These are phyloP conservation scores for Hyphodiscus hymeniophilus DNA, from an alignment of 495 filamentous ascomycete species.

Conservation along the genomic window DNA sequence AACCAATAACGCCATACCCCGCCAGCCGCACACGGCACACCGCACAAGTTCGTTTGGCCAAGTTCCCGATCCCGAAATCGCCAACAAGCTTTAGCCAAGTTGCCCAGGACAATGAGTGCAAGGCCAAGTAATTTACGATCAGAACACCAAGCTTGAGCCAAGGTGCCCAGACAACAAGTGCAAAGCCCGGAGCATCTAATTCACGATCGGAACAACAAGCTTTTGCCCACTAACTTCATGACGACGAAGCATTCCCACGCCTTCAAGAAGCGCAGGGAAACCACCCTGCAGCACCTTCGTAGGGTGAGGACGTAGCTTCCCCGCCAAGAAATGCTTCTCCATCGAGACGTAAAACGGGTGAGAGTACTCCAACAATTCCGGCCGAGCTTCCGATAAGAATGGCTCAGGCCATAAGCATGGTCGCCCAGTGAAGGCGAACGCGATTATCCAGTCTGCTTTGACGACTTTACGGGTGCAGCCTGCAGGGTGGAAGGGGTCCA, in stretches of 20 bases:
- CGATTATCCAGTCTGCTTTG: conserved; percentile 26
- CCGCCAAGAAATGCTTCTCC: conserved; percentile 8
- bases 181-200: too few species aligned
- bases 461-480: conserved; percentile 12
- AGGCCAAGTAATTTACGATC: too few species aligned
- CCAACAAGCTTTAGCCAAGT: too few species aligned
- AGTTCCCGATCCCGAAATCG: too few species aligned
- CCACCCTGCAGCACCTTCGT: conserved; percentile 15
- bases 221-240: conserved; percentile 17
- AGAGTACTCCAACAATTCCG: not conserved
- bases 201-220: conserved; percentile 8
- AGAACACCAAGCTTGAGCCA: too few species aligned
- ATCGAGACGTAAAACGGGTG: not conserved
- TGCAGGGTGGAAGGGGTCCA: conserved; percentile 22
- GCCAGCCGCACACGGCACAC: too few species aligned
- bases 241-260: conserved; percentile 10
- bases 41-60: too few species aligned
- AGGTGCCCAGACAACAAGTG: too few species aligned
- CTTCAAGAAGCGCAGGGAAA: conserved; percentile 12
- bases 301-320: conserved; percentile 17
- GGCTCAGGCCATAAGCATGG: conserved; percentile 19
- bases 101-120: too few species aligned
- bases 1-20: too few species aligned
- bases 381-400: conserved; percentile 22
- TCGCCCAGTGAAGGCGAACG: conserved; percentile 24